These are phyloP conservation scores for Penicillium argentinense DNA, from an alignment of 495 filamentous ascomycete species.

Conservation along the genomic window DNA sequence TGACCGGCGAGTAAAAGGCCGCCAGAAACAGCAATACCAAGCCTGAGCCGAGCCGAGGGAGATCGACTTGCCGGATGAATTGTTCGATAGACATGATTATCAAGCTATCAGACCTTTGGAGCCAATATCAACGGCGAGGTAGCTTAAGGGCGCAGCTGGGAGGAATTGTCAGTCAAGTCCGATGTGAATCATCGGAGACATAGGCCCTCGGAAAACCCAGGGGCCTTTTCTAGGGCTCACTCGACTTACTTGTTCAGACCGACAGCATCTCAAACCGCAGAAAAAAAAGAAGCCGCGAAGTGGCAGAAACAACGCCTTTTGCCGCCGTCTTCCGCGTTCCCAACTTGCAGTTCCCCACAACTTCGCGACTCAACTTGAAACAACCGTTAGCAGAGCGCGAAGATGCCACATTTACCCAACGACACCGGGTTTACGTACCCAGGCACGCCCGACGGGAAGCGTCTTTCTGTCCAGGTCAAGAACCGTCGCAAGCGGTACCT, in stretches of 20 bases:
- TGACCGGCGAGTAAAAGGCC: conserved; percentile 73
- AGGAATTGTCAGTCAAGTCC: conserved; percentile 11
- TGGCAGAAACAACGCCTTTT: conserved; percentile 27
- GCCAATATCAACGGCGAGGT: conserved; percentile 6
- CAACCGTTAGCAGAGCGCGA: conserved; percentile 15
- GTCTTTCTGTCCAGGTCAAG: conserved; percentile 46
- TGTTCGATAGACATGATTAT: conserved; percentile 28
- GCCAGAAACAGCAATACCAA: conserved; percentile 60
- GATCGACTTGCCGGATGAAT: conserved; percentile 29
- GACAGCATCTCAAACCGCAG: conserved; percentile 14
- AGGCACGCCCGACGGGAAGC: conserved; percentile 11
- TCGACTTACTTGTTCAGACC: conserved; percentile 22
- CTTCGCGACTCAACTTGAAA: conserved; percentile 3
- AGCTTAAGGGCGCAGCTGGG: conserved; percentile 8
- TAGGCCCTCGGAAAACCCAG: too few species aligned
- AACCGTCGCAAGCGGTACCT: conserved; percentile 67
- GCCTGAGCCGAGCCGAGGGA: conserved; percentile 31
- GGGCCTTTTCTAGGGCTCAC: too few species aligned
- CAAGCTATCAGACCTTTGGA: conserved; percentile 11
- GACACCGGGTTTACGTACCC: conserved; percentile 21
- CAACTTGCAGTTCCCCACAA: conserved; percentile 9
- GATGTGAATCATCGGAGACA: too few species aligned
- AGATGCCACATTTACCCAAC: conserved; percentile 45
- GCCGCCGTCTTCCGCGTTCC: conserved; percentile 36
- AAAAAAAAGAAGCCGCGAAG: conserved; percentile 19